Evolutionary conservation across 1,139 yeast genomes (phyloP), one percentile per base, ranked within the genome.

Genomic region (Candida sp.): DNA sequence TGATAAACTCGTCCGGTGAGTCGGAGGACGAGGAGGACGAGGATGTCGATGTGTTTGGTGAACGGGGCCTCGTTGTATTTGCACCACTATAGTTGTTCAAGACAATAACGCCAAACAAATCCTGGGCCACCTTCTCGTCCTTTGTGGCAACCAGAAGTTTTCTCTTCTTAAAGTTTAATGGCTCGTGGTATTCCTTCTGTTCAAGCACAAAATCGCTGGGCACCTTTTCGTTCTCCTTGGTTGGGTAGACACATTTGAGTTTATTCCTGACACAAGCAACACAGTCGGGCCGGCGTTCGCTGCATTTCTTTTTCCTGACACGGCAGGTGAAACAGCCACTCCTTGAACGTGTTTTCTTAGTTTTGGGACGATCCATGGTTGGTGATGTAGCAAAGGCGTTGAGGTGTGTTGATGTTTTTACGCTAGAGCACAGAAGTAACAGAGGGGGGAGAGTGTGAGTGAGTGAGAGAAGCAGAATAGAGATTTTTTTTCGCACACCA

Each of bases 251-350:
- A 42, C 54, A 52, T 40, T 47, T 40, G 11, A 52, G 41, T 26
- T 39, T 40, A 40, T 52, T 52, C 39, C 54, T 26, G n/a, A 52
- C 33, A 35, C 73, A 69, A 38, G 52, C 59, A 4, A 58, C 56
- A 56, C 73, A 68, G 7, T 46, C 46, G 1, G 73, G 73, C 44
- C 61, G 65, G 5, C 49, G 48, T 52, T 68, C 72, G 50, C 68
- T 72, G 53, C 73, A 68, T 48, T 67, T 67, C 48, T 63, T 55
- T 49, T 61, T 62, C 39, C 60, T 49, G 46, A 55, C 55, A 38
- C 63, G 53, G 45, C 67, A 63, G 6, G 50, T 54, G 17, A 58
- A 47, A 48, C 67, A 63, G 0, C 67, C 67, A 9, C 58, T 57
- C 37, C 42, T 37, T 48, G 33, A 8, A 30, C 27, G 33, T 43